Base-by-base conservation (phyloP, 106 monocot species). In the Platanthera guangdongensis region DNA sequence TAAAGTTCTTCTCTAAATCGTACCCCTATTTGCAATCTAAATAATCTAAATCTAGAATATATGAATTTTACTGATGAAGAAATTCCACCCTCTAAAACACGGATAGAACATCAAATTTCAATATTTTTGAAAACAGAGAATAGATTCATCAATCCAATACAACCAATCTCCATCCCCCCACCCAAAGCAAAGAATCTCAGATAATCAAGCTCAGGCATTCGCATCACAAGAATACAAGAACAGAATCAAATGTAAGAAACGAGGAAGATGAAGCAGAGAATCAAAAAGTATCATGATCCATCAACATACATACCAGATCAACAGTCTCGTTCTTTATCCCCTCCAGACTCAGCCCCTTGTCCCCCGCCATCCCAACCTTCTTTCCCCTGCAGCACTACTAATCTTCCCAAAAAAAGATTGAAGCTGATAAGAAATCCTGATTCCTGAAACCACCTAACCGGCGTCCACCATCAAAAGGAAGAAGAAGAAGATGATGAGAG, bases 281-380 rank as follows among this genome's bases (percentile, higher is more conserved):
- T 70, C 47, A 47, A 12, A 47, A 14, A 16, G 10, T 14, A 15
- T 70, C 47, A 70, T n/a, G 64, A 39, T 70, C 70, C 45, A 16
- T 70, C 53, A 16, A 48, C 53, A 53, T 7, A 10, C 53, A 7
- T 52, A 94, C 94, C 83, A 94, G 79, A 87, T 94, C 94, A 50
- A 94, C 88, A 25, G 77, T 77, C 77, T 94, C 94, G 72, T 94
- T 91, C 87, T 82, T 94, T 82, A 94, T 87, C 78, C 88, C 87
- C 75, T 94, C 94, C 1, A 94, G 84, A 15, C 81, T 83, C 14
- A 80, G 75, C 21, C 60, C 81, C n/a, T 54, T 72, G n/a, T 62
- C 59, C 52, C 51, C 78, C 57, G 55, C 78, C 84, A 78, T 81
- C 11, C 52, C 71, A 32, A 8, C 74, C 45, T 8, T 32, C 10